phyloP scores from a whole-genome alignment of 2,329 filamentous ascomycete genomes.

The Clarireedia paspali region DNA sequence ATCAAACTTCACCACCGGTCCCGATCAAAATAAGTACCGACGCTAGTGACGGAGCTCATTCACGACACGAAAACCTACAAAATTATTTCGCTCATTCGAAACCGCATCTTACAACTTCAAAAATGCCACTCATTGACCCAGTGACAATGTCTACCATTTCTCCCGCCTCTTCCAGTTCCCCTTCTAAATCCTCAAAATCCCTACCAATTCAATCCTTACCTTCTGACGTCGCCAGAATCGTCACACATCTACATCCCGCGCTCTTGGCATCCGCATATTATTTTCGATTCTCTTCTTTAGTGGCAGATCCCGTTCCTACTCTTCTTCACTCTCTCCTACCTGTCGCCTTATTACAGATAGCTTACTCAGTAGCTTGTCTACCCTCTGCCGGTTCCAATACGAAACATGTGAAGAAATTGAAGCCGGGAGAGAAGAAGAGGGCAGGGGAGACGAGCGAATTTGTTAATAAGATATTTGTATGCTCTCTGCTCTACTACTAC shows the following conservation, averaged over 20 bases:
- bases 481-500: neutral
- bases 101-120: neutral
- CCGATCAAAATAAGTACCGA: neutral
- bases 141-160: constrained; percentile 24
- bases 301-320: constrained; percentile 59
- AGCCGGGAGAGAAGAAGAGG: constrained; percentile 49
- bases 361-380: constrained; percentile 55
- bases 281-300: constrained; percentile 56
- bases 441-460: constrained; percentile 15
- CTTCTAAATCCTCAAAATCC: constrained; percentile 12
- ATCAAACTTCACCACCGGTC: constrained; percentile 1
- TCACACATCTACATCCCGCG: constrained; percentile 60
- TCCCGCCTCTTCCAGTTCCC: neutral
- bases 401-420: constrained; percentile 40
- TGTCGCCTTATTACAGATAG: constrained; percentile 55
- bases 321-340: constrained; percentile 54
- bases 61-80: neutral
- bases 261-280: constrained; percentile 58
- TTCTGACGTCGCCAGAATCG: constrained; percentile 37
- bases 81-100: neutral
- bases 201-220: constrained; percentile 27
- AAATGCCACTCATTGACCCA: constrained; percentile 27
- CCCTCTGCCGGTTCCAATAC: constrained; percentile 48
- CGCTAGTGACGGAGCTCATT: constrained; percentile 4
- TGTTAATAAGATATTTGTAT: constrained; percentile 14